Evolutionary conservation across 371 early-diverging fungal genomes (phyloP).

Genomic region (Nematocida ironsii): DNA sequence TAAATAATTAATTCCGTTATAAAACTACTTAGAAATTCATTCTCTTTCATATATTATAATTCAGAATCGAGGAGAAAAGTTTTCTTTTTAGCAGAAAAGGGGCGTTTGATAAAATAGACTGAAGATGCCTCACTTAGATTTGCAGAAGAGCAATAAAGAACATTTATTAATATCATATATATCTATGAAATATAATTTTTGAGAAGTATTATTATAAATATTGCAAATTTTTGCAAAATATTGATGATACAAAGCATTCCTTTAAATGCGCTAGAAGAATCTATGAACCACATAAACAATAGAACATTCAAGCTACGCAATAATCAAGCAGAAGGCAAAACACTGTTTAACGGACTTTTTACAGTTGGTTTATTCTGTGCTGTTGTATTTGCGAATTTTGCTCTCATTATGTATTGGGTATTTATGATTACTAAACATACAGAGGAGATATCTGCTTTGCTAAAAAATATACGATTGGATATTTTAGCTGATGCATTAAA

Average conservation of each 20-base stretch:
- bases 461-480: not conserved
- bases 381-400: not conserved
- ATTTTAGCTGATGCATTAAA: not conserved
- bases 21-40: too few species aligned
- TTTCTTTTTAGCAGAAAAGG: too few species aligned
- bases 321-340: not conserved
- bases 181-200: not conserved
- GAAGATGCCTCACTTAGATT: too few species aligned
- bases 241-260: not conserved
- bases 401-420: not conserved
- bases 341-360: not conserved
- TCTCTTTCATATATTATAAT: too few species aligned
- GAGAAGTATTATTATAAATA: not conserved
- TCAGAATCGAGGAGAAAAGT: too few species aligned
- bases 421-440: not conserved
- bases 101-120: too few species aligned
- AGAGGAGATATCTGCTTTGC: not conserved
- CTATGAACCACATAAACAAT: not conserved
- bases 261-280: not conserved
- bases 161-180: too few species aligned
- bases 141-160: too few species aligned
- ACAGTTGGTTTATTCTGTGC: not conserved
- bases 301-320: not conserved
- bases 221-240: not conserved
- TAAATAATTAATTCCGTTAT: too few species aligned